Percentiles rank a stretch among this genome's conserved stretches.
Conservation (phyloP, 83 land plant species). For the Picea abies region DNA sequence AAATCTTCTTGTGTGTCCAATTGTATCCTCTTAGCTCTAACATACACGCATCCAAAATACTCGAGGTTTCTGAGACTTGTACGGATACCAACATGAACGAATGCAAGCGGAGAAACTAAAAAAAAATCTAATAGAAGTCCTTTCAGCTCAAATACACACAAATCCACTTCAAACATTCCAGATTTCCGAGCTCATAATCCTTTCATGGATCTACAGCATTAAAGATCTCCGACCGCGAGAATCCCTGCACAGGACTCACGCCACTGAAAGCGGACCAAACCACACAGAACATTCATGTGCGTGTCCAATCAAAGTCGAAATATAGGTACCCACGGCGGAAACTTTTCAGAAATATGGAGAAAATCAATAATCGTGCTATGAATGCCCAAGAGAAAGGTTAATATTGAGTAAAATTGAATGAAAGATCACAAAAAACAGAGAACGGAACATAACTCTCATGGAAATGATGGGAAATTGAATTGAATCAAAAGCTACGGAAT, state of each 20-base stretch:
- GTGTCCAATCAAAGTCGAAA: too few species aligned
- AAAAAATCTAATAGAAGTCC: too few species aligned
- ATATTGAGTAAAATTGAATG: neutral
- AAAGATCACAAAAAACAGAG: neutral
- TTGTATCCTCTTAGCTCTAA: neutral
- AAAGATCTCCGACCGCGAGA: neutral
- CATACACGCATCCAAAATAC: neutral
- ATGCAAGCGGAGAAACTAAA: neutral
- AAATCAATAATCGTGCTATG: too few species aligned
- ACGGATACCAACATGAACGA: neutral
- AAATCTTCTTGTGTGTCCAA: too few species aligned
- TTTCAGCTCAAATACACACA: too few species aligned
- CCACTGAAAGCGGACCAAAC: neutral
- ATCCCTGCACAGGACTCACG: neutral
- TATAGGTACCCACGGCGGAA: neutral
- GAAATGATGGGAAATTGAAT: slow-evolving; percentile 1
- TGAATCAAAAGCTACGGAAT: neutral
- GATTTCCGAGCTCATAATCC: too few species aligned
- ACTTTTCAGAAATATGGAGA: neutral
- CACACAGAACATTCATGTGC: neutral
- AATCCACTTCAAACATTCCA: too few species aligned
- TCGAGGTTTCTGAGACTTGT: neutral
- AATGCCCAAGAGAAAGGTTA: neutral
- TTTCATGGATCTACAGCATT: neutral
- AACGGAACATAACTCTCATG: neutral